Evolutionary conservation across 2,329 filamentous ascomycete genomes (phyloP), one percentile per base, ranked within the genome.

Genomic region (Chaetomium sp.): DNA sequence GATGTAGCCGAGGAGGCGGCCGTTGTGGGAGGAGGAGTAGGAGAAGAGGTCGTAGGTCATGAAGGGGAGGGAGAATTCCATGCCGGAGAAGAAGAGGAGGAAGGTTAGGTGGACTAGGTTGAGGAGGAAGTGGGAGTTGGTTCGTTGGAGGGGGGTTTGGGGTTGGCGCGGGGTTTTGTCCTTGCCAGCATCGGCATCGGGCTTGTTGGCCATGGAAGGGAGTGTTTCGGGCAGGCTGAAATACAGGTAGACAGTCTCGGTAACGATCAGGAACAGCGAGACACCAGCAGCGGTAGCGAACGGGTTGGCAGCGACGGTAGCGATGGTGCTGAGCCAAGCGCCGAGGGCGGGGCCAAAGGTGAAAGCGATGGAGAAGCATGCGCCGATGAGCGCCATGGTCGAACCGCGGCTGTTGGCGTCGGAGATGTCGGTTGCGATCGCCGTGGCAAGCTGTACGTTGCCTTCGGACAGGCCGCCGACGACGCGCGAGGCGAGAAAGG

Each of bases 51-150:
- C 92, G 66, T 94, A 95, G 0, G 92, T 97, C 84, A 99, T 91
- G 70, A 99, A 99, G 0, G 94, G 91, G 3, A 99, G 80, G 0
- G 91, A 96, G 71, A 96, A 97, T 69, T 99, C 94, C 87, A 99
- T 92, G 58, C 94, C 94, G 2, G 90, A 96, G 74, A 99, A 99
- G 73, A 96, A 96, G 10, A 99, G 84, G 57, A 99, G 84, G 71
- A 99, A 99, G 47, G 86, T 74, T 67, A 97, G 87, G 71, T 99
- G 94, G 0, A 89, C 85, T 1, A 86, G 73, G 69, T 96, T 96
- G 47, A 99, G 83, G 10, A 95, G 70, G 35, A 82, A 73, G 63
- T 94, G 90, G 3, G 87, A 90, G 72, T 97, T 97, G 3, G 89
- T 95, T 56, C 87, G 78, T 64, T 74, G 72, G 32, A 70, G 64